Percentiles rank a stretch among this genome's conserved stretches.
phyloP scores from a whole-genome alignment of 768 basidiomycete genomes.

The Lyophyllum atratum region DNA sequence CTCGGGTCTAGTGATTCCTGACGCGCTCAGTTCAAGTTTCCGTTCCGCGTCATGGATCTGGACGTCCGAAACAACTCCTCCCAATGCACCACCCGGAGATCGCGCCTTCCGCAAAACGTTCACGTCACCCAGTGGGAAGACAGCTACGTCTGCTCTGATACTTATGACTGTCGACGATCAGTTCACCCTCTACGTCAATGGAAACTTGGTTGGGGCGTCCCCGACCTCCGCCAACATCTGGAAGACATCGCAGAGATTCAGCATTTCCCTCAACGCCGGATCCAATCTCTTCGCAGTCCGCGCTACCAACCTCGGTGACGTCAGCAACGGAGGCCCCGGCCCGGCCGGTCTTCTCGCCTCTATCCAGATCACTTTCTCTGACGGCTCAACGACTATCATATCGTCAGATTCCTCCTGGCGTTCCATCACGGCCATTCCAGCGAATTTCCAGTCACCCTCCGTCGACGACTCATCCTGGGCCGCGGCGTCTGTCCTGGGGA shows the following conservation, averaged over 20 bases:
- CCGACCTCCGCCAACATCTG: conserved; percentile 24
- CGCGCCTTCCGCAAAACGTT: conserved; percentile 32
- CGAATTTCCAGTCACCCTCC: conserved; percentile 24
- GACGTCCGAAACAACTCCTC: conserved; percentile 23
- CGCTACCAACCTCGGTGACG: conserved; percentile 27
- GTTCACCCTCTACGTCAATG: conserved; percentile 31
- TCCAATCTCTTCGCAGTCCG: conserved; percentile 28
- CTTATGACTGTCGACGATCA: conserved; percentile 29
- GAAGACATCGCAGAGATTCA: conserved; percentile 26
- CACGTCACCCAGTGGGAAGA: conserved; percentile 23
- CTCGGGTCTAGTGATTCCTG: conserved; percentile 12
- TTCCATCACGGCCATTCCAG: conserved; percentile 21
- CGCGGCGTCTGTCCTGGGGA: conserved; percentile 12
- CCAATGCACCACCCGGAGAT: conserved; percentile 22
- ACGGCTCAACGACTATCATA: conserved; percentile 25
- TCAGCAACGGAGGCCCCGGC: conserved; percentile 17
- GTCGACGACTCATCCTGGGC: conserved; percentile 25
- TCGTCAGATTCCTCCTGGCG: conserved; percentile 26
- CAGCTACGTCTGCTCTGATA: conserved; percentile 19
- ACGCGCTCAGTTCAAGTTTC: conserved; percentile 21
- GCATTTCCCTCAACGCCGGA: conserved; percentile 15
- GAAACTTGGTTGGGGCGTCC: conserved; percentile 21
- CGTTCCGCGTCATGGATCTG: conserved; percentile 29
- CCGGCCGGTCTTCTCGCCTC: conserved; percentile 30
- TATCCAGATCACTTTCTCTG: conserved; percentile 25